phyloP scores from a whole-genome alignment of 495 filamentous ascomycete species.

The Filosporella fistucella region DNA sequence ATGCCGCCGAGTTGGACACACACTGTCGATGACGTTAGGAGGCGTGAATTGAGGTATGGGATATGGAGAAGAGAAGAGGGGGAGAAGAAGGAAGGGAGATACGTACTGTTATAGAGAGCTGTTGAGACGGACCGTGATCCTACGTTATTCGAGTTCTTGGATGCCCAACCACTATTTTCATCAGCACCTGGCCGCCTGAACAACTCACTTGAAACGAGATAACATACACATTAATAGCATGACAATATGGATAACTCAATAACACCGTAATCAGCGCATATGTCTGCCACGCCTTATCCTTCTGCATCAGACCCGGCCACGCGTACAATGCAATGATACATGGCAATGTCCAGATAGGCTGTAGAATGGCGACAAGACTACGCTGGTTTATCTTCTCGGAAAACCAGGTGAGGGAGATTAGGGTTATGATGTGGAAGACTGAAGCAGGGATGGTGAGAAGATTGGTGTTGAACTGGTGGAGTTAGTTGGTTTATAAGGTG shows the following conservation, averaged over 20 bases:
- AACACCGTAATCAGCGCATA: slow-evolving; percentile 52
- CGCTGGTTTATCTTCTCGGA: slow-evolving; percentile 55
- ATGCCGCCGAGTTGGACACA: slow-evolving; percentile 54
- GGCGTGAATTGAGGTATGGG: too few relatives aligned
- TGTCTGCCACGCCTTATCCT: slow-evolving; percentile 40
- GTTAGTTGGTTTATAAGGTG: too few relatives aligned
- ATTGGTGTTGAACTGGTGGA: slow-evolving; percentile 65
- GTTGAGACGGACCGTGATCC: slow-evolving; percentile 3
- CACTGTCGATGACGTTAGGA: too few relatives aligned
- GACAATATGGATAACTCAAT: slow-evolving; percentile 41
- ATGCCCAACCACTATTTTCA: slow-evolving; percentile 30
- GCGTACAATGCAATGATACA: slow-evolving; percentile 46
- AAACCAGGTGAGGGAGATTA: slow-evolving; percentile 49
- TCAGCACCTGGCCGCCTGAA: not conserved
- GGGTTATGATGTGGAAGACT: slow-evolving; percentile 37
- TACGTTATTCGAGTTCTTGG: slow-evolving; percentile 46
- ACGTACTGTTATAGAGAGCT: slow-evolving; percentile 55
- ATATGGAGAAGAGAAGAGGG: too few relatives aligned
- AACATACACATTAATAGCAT: slow-evolving; percentile 32
- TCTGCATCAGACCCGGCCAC: slow-evolving; percentile 27
- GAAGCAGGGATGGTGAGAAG: slow-evolving; percentile 63
- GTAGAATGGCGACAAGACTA: slow-evolving; percentile 41
- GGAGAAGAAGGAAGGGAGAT: too few relatives aligned
- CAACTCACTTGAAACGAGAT: not conserved
- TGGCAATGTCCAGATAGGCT: slow-evolving; percentile 55